Conservation (phyloP, 768 basidiomycete genomes). For the Piloderma croceum region DNA sequence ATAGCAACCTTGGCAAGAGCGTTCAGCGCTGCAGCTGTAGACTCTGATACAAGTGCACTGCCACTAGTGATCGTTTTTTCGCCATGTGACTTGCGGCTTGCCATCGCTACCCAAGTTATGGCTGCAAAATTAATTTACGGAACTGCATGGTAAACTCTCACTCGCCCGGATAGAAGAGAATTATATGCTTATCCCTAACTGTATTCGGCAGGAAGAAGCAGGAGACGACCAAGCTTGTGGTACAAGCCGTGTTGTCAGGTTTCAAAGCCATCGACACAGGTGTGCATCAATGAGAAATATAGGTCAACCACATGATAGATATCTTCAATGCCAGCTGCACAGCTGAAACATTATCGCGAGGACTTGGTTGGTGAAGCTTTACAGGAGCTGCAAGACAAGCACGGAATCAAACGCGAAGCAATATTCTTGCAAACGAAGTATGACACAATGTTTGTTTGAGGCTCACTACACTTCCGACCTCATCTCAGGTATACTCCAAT, state of each 20-base stretch:
- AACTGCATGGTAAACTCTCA: conserved; percentile 46
- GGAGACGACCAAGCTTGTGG: conserved; percentile 58
- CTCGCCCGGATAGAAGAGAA: neutral
- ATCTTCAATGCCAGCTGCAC: conserved; percentile 14
- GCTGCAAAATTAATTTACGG: conserved; percentile 51
- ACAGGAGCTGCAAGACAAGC: conserved; percentile 44
- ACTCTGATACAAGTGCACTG: too few species aligned
- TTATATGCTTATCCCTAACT: conserved; percentile 1
- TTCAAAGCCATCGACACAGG: conserved; percentile 86
- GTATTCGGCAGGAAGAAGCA: conserved; percentile 63
- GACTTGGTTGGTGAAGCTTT: conserved; percentile 78
- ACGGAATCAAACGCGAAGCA: conserved; percentile 62
- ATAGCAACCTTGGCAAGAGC: too few species aligned
- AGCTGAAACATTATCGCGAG: conserved; percentile 44
- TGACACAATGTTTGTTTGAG: neutral
- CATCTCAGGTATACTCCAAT: conserved; percentile 62
- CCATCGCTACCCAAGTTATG: too few species aligned
- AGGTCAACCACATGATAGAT: neutral
- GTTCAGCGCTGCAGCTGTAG: too few species aligned
- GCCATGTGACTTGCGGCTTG: too few species aligned
- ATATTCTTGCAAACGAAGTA: conserved; percentile 81
- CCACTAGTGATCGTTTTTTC: too few species aligned
- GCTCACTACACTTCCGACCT: neutral
- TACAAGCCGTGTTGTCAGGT: conserved; percentile 67
- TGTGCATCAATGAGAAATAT: conserved; percentile 24